These are phyloP conservation scores for Pelagophyceae sp. DNA, from an alignment of 352 stramenopile genomes.

Conservation along the genomic window DNA sequence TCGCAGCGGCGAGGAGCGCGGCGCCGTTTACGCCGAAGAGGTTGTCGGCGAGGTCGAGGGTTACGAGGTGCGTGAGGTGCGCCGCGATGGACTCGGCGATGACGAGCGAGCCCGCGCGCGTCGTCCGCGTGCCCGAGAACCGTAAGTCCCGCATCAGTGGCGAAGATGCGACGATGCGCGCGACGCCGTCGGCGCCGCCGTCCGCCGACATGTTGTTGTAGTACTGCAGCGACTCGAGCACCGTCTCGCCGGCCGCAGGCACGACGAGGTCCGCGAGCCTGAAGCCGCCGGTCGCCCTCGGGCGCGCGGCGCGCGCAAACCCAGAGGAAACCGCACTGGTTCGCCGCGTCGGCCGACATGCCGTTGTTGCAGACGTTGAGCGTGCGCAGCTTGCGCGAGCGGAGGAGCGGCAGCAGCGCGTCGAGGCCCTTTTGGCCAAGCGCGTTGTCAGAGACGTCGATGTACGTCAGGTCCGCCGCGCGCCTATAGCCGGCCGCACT, in stretches of 20 bases:
- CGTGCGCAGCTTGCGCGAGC: conserved; percentile 59
- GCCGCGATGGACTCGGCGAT: conserved; percentile 65
- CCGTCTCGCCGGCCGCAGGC: conserved; percentile 52
- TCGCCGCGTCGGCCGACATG: conserved; percentile 71
- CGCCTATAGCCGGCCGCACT: neutral
- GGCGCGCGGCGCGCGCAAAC: neutral
- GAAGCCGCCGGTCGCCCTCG: neutral
- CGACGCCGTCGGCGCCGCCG: conserved; percentile 70
- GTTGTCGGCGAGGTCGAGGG: conserved; percentile 84
- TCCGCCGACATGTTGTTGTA: conserved; percentile 95
- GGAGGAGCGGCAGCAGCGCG: conserved; percentile 71
- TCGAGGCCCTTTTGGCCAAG: conserved; percentile 83
- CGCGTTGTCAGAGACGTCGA: conserved; percentile 88
- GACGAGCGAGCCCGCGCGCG: conserved; percentile 65
- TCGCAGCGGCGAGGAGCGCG: conserved; percentile 65
- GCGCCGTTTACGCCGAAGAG: conserved; percentile 73
- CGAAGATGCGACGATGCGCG: conserved; percentile 69
- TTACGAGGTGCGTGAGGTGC: conserved; percentile 55
- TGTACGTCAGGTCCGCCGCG: conserved; percentile 56
- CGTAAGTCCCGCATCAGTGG: conserved; percentile 71
- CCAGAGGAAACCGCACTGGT: conserved; percentile 38
- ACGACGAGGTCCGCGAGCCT: conserved; percentile 47
- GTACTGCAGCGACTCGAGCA: conserved; percentile 83
- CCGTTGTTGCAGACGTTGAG: conserved; percentile 90
- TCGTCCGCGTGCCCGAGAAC: conserved; percentile 81